Conservation (phyloP, 495 filamentous ascomycete species). For the Xylaria intraflava region DNA sequence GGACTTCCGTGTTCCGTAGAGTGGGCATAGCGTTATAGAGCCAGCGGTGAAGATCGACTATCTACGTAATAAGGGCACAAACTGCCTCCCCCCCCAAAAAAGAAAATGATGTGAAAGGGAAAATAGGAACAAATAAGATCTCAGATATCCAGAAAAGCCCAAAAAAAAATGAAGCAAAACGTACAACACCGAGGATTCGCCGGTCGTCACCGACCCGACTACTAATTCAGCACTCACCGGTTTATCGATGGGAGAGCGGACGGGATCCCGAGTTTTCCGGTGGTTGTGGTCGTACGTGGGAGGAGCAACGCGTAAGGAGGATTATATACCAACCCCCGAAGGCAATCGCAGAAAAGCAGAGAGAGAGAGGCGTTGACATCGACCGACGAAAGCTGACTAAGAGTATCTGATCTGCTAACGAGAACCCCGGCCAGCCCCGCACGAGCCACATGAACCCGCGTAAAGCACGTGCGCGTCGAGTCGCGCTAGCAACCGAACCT, state of each 20-base stretch:
- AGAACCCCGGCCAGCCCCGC: background rate
- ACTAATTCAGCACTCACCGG: conserved; percentile 24
- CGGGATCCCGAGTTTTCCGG: conserved; percentile 35
- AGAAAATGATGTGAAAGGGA: no score
- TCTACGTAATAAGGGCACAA: no score
- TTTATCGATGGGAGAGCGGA: conserved; percentile 36
- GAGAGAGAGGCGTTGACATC: no score
- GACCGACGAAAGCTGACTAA: no score
- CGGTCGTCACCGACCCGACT: conserved; percentile 31
- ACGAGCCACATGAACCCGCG: conserved; percentile 13
- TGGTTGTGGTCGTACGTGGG: conserved; percentile 29
- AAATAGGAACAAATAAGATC: no score
- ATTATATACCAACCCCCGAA: no score
- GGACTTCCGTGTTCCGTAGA: no score
- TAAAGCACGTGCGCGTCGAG: conserved; percentile 8
- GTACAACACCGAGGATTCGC: background rate
- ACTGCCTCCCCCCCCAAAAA: no score
- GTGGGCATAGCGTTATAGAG: no score
- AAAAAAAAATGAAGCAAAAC: background rate
- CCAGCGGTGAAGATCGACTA: no score
- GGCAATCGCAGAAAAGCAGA: no score
- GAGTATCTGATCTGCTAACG: background rate
- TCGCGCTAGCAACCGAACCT: background rate
- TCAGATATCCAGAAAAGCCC: no score
- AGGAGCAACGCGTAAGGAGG: background rate